Evolutionary conservation across 2,329 filamentous ascomycete genomes (phyloP), one percentile per base, ranked within the genome.

Genomic region (Clathrospora elynae): DNA sequence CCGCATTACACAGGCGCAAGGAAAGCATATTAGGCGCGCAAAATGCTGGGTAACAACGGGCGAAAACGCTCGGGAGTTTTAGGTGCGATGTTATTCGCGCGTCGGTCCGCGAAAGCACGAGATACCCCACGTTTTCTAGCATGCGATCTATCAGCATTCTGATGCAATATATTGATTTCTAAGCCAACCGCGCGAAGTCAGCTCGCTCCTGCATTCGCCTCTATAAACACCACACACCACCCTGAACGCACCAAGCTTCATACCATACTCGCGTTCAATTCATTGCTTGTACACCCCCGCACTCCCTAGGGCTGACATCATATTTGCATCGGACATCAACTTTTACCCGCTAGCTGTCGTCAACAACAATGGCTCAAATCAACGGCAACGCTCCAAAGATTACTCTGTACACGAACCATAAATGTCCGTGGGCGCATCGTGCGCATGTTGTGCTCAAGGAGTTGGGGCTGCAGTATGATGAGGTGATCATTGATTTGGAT

Each of bases 401-500:
- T 66, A 84, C 74, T 20, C 74, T 88, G 28, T 90, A 90, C 72
- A 89, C 86, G 34, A 86, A 84, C 73, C 83, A 83, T 55, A 36
- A 55, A 35, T 90, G 86, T 66, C 86, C 86, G 14, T 90, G 80
- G 68, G 87, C 87, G 11, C 88, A 92, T 63, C 85, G 89, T 23
- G 86, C 82, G 1, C 85, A 90, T 57, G 88, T 90, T 46, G 79
- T 79, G 5, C 77, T 90, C 17, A 76, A 79, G 19, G 87, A 90
- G 62, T 78, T 87, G 9, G 76, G 77, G 8, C 62, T 90, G 19
- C 75, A 80, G 0, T 88, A 82, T 58, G 83, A 88, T 43, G 84
- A 89, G 54, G 83, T 87, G 47, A 81, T 83, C 43, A 87, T 95
- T 57, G 86, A 92, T 65, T 77, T 93, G 32, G 69, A 73, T 55